phyloP scores from a whole-genome alignment of 768 basidiomycete species.

The Boletus fagicola region DNA sequence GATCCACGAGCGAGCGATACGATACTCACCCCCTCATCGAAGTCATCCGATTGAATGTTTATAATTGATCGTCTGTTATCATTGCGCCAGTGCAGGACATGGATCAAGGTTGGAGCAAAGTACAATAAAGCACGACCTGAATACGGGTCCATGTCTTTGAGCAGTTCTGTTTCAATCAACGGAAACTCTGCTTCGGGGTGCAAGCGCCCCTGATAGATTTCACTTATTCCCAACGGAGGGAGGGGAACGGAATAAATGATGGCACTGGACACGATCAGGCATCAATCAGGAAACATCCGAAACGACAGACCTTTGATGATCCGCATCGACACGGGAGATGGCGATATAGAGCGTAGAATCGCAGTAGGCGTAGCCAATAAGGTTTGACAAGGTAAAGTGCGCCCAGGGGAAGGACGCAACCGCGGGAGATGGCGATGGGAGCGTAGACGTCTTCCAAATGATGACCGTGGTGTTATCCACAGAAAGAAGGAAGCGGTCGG shows the following conservation, averaged over 20 bases:
- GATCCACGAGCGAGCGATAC: not conserved
- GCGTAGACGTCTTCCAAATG: slow-evolving; percentile 17
- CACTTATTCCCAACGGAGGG: not conserved
- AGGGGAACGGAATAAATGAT: slow-evolving; percentile 16
- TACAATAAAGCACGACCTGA: slow-evolving; percentile 32
- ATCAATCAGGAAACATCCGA: not conserved
- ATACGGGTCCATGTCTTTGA: slow-evolving; percentile 37
- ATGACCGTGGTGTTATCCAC: slow-evolving; percentile 7
- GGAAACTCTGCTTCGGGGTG: slow-evolving; percentile 15
- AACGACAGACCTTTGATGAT: slow-evolving; percentile 13
- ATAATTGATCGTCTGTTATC: slow-evolving; percentile 22
- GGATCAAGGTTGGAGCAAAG: slow-evolving; percentile 31
- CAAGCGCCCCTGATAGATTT: not conserved
- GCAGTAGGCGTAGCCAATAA: slow-evolving; percentile 3
- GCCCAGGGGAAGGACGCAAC: slow-evolving; percentile 9
- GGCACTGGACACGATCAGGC: slow-evolving; percentile 4
- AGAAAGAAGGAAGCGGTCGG: slow-evolving; percentile 22
- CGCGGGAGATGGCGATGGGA: not conserved
- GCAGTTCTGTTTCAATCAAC: slow-evolving; percentile 15
- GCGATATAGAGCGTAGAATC: slow-evolving; percentile 20
- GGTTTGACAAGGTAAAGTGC: slow-evolving; percentile 7
- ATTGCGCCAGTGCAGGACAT: slow-evolving; percentile 41
- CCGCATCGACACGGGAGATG: not conserved
- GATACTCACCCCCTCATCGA: slow-evolving; percentile 35
- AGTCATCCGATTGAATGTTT: slow-evolving; percentile 22